Evolutionary conservation across 371 early-diverging fungal species (phyloP).

Genomic region (Mucor plumbeus): DNA sequence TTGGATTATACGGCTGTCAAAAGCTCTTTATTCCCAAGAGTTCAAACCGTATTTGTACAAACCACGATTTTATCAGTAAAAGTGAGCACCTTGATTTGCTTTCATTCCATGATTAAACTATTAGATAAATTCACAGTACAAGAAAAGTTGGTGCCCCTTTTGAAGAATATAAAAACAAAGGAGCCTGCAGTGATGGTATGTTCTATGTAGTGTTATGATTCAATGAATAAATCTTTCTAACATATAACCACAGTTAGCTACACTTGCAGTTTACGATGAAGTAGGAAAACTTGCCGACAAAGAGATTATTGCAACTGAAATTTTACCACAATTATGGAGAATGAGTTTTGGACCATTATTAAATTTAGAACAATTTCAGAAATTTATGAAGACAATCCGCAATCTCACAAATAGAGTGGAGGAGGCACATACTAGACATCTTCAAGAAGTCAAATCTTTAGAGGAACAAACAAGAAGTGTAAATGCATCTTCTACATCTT

Average conservation of each 20-base stretch:
- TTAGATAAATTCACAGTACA: conserved; percentile 77
- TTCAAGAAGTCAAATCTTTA: conserved; percentile 63
- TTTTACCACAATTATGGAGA: conserved; percentile 83
- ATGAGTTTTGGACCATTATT: conserved; percentile 75
- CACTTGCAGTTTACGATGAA: conserved; percentile 83
- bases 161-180: conserved; percentile 78
- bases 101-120: conserved; percentile 74
- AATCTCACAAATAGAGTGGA: conserved; percentile 69
- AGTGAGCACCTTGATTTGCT: conserved; percentile 75
- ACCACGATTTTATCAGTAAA: conserved; percentile 77
- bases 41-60: conserved; percentile 71
- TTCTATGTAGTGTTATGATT: not conserved
- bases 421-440: conserved; percentile 67
- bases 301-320: conserved; percentile 75
- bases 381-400: conserved; percentile 72
- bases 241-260: conserved; percentile 58
- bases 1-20: conserved; percentile 77
- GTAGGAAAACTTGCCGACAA: conserved; percentile 75
- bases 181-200: conserved; percentile 80
- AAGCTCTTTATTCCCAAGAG: conserved; percentile 74
- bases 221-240: not conserved
- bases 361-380: conserved; percentile 73
- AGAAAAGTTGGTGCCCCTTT: conserved; percentile 77
- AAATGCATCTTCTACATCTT: conserved; percentile 2
- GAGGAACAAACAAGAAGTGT: conserved; percentile 64